A percentile compares a stretch with the other conserved stretches of the same genome.
These are phyloP conservation scores for Cicer chorassanicum DNA, from an alignment of 306 rosid species.

Conservation along the genomic window DNA sequence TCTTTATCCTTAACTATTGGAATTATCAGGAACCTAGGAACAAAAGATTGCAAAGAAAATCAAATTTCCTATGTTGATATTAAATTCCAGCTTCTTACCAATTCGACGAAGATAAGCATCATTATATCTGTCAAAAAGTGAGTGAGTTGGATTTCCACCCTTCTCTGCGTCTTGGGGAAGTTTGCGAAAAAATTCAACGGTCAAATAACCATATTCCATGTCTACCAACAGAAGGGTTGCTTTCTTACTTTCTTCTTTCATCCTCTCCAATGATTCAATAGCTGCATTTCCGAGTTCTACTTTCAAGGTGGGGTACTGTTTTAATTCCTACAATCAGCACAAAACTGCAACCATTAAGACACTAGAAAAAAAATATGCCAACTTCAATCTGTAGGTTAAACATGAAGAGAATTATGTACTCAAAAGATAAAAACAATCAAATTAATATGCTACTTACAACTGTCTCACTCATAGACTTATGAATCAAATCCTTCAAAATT, in stretches of 20 bases:
- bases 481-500: slow-evolving; percentile 86
- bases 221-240: slow-evolving; percentile 87
- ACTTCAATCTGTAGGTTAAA: slow-evolving; percentile 18
- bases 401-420: slow-evolving; percentile 30
- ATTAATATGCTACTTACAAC: slow-evolving; percentile 54
- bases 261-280: slow-evolving; percentile 77
- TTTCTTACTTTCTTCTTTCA: slow-evolving; percentile 93
- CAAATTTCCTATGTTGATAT: neutral
- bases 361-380: neutral
- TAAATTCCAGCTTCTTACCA: slow-evolving; percentile 52
- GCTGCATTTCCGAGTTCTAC: slow-evolving; percentile 88
- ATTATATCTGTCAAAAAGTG: slow-evolving; percentile 91
- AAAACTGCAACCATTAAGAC: slow-evolving; percentile 24
- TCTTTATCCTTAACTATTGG: neutral
- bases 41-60: neutral
- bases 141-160: slow-evolving; percentile 96
- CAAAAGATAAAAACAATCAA: slow-evolving; percentile 3
- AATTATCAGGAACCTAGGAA: slow-evolving; percentile 14
- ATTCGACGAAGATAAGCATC: slow-evolving; percentile 91
- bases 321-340: slow-evolving; percentile 68
- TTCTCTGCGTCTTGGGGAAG: slow-evolving; percentile 97
- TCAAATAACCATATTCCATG: slow-evolving; percentile 91
- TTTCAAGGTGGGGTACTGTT: slow-evolving; percentile 91
- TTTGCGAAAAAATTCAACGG: slow-evolving; percentile 92
- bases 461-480: slow-evolving; percentile 85